phyloP scores from a whole-genome alignment of 305 asterid species.

The Salvia sclarea region DNA sequence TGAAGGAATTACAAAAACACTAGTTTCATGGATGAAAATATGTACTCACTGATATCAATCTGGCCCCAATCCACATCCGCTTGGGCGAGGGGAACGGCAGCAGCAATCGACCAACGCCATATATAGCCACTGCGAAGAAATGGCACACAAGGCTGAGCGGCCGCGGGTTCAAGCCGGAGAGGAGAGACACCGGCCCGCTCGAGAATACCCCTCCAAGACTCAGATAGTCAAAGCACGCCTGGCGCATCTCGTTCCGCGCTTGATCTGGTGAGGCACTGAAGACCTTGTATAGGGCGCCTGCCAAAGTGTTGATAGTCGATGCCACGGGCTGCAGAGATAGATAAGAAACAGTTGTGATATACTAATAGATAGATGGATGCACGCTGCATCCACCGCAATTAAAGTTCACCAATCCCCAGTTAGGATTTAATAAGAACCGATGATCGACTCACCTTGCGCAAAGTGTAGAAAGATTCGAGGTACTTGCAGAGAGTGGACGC shows the following conservation, averaged over 20 bases:
- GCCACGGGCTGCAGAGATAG: constrained; percentile 73
- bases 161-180: constrained; percentile 82
- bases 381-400: too few relatives aligned
- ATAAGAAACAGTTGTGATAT: too few relatives aligned
- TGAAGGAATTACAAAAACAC: neutral
- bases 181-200: constrained; percentile 80
- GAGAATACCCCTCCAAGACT: constrained; percentile 91
- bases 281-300: constrained; percentile 85
- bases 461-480: constrained; percentile 81
- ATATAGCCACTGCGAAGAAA: constrained; percentile 86
- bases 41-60: constrained; percentile 63
- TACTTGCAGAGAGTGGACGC: constrained; percentile 74
- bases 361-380: too few relatives aligned
- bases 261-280: constrained; percentile 81
- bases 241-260: constrained; percentile 89
- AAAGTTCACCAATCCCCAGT: too few relatives aligned
- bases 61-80: constrained; percentile 78
- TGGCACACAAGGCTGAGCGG: constrained; percentile 85
- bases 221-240: constrained; percentile 87
- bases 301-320: constrained; percentile 85
- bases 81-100: constrained; percentile 81
- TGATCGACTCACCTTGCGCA: constrained; percentile 62
- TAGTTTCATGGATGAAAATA: neutral
- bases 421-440: neutral
- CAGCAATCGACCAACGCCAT: constrained; percentile 77